Evolutionary conservation across 2,329 filamentous ascomycete genomes (phyloP).

Genomic region (Nothophaeocryptopus gaeumannii): DNA sequence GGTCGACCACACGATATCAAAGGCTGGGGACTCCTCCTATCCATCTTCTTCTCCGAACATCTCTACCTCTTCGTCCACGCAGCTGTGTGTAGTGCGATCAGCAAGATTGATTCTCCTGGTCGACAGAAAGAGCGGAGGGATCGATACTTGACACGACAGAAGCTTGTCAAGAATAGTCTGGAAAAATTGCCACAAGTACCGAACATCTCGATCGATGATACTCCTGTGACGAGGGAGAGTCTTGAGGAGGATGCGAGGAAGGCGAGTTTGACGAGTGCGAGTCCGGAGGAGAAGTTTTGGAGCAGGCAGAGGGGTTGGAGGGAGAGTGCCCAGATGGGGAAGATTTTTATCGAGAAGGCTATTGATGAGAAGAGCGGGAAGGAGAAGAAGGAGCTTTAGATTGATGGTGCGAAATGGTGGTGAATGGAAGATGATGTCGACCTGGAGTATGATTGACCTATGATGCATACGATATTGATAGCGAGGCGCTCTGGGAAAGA

Average conservation of each 20-base stretch:
- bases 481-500: constrained; percentile 2
- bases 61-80: constrained; percentile 77
- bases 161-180: constrained; percentile 71
- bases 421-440: not conserved
- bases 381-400: constrained; percentile 35
- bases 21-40: constrained; percentile 75
- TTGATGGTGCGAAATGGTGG: not conserved
- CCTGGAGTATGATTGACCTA: not conserved
- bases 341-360: constrained; percentile 48
- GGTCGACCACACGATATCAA: constrained; percentile 69
- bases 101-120: constrained; percentile 80
- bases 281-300: constrained; percentile 54
- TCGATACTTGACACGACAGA: constrained; percentile 75
- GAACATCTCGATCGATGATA: constrained; percentile 47
- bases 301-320: constrained; percentile 48
- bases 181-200: constrained; percentile 49
- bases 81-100: constrained; percentile 68
- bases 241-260: constrained; percentile 59
- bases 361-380: constrained; percentile 24
- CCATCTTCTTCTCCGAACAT: constrained; percentile 84
- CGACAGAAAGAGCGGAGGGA: constrained; percentile 81
- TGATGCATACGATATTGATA: not conserved
- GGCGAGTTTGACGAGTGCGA: constrained; percentile 41
- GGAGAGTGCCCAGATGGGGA: constrained; percentile 52
- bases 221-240: constrained; percentile 61